Evolutionary conservation across 345 rosid genomes (phyloP), one percentile per base, ranked within the genome.

Genomic region (Bruguiera gymnorhiza): DNA sequence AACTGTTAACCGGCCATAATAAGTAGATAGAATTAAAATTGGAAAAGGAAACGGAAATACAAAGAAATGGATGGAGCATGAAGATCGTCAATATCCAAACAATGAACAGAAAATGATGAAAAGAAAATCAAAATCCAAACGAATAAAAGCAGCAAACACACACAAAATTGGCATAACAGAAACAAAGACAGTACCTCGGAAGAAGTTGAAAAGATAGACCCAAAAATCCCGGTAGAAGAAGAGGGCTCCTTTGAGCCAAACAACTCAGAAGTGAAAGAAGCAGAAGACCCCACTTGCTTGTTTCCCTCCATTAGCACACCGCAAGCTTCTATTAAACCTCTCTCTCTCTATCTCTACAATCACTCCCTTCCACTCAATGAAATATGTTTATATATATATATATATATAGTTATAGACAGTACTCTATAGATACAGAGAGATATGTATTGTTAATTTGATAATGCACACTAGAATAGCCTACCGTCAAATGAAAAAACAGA

Each of bases 201-300:
- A 10, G 87, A 69, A 69, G 92, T 89, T 39, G 86, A 71, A 70
- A 92, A 89, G 51, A 89, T 82, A 10, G 96, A 85, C 31, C 80
- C 84, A 71, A 89, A 83, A 69, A 89, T 70, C 68, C 81, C 88
- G 9, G 88, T 34, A 60, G 76, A 55, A 9, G 93, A 80, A 48
- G 89, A 77, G 4, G 86, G 69, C 19, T 88, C 92, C 70, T 77
- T 82, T 15, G 89, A 79, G 18, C 92, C 93, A 77, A 92, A 92
- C 76, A 92, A 83, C 74, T 92, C 87, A 62, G 85, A 78, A 36
- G 88, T 78, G 50, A 86, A 69, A 1, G 95, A 82, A 3, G 85
- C 48, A n/a, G 88, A 75, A 8, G 89, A 77, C 32, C 78, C 82
- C 0, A 59, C 69, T 37, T 68, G 84, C 65, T 83, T 86, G 66